Conservation (phyloP, 2,329 filamentous ascomycete species). For the Phaeosphaeriaceae sp. region DNA sequence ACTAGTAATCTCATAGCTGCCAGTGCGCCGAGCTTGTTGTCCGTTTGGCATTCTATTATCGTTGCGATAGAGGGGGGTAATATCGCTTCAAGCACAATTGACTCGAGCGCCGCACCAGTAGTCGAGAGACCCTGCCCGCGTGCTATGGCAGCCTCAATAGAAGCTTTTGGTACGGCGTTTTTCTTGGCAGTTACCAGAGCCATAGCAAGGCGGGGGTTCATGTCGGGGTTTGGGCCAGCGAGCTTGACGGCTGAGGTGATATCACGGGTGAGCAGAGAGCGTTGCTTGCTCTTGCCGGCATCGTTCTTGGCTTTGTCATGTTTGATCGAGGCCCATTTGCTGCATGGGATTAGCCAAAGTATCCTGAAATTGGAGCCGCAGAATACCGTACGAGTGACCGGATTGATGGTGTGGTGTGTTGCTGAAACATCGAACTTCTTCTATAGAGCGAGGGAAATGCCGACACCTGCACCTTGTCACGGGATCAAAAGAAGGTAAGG, state of each 20-base stretch:
- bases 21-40: constrained; percentile 75
- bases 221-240: constrained; percentile 73
- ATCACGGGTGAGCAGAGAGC: constrained; percentile 71
- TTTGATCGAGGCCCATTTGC: constrained; percentile 94
- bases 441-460: constrained; percentile 11
- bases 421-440: constrained; percentile 36
- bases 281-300: constrained; percentile 74
- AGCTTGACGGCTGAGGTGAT: constrained; percentile 78
- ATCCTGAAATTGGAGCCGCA: neutral
- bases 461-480: constrained; percentile 28
- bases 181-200: constrained; percentile 81
- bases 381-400: constrained; percentile 41
- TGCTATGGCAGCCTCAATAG: constrained; percentile 85
- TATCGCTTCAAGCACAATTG: constrained; percentile 78
- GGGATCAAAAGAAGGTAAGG: constrained; percentile 12
- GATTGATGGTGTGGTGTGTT: constrained; percentile 36
- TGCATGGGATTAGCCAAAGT: constrained; percentile 45
- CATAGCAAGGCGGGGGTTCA: constrained; percentile 77
- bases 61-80: constrained; percentile 75
- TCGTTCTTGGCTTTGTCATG: constrained; percentile 93
- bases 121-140: constrained; percentile 84
- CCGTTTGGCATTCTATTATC: constrained; percentile 85
- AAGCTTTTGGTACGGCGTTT: constrained; percentile 80
- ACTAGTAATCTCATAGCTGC: constrained; percentile 74
- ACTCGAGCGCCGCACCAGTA: constrained; percentile 77